Evolutionary conservation across 2,329 filamentous ascomycete species (phyloP).

Genomic region (Aspergillus sojae): DNA sequence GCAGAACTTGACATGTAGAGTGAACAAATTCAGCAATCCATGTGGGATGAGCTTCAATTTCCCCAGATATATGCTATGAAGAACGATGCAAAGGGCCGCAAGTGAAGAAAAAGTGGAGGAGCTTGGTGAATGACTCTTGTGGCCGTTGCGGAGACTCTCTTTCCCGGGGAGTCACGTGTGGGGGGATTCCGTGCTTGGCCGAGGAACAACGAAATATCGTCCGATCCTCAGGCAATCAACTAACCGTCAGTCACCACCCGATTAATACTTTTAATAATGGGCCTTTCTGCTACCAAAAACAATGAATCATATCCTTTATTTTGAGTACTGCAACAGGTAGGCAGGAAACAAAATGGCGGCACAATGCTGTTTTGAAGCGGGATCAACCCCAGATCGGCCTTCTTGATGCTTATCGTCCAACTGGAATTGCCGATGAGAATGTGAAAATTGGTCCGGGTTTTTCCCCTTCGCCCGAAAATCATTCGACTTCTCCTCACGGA

Average conservation of each 20-base stretch:
- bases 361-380: neutral
- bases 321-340: neutral
- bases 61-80: neutral
- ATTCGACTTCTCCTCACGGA: constrained; percentile 22
- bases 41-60: neutral
- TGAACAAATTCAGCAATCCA: neutral
- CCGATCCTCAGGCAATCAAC: neutral
- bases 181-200: constrained; percentile 25
- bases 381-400: constrained; percentile 5
- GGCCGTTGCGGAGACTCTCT: constrained; percentile 26
- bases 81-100: neutral
- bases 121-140: constrained; percentile 17
- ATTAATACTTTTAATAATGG: neutral
- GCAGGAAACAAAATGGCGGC: neutral
- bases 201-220: constrained; percentile 15
- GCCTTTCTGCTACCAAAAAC: neutral
- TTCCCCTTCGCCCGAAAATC: constrained; percentile 34
- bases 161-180: constrained; percentile 30
- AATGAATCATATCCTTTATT: neutral
- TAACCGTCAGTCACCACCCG: neutral
- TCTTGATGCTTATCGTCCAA: constrained; percentile 3
- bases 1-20: neutral
- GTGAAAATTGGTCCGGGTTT: constrained; percentile 25
- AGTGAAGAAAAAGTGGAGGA: constrained; percentile 13
- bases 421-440: constrained; percentile 21